Evolutionary conservation across 495 filamentous ascomycete species (phyloP).

Genomic region (Stereocaulon alpinum): DNA sequence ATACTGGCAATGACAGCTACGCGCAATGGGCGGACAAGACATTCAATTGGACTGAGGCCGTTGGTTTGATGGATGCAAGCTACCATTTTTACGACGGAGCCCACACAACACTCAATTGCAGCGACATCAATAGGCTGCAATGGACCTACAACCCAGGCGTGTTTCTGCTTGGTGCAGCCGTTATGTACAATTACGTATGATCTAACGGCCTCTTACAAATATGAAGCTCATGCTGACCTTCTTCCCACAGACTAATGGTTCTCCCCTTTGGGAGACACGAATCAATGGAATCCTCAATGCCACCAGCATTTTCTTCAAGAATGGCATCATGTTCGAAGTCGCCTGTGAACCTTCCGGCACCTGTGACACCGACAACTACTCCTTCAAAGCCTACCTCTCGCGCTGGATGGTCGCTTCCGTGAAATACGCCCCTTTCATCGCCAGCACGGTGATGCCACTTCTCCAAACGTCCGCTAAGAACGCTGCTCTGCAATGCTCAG

Average conservation of each 20-base stretch:
- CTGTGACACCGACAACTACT: slow-evolving; percentile 67
- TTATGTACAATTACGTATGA: slow-evolving; percentile 63
- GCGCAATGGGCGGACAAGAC: slow-evolving; percentile 62
- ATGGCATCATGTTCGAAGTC: slow-evolving; percentile 55
- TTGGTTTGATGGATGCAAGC: slow-evolving; percentile 51
- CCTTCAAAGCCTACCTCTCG: slow-evolving; percentile 78
- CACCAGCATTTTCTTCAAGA: slow-evolving; percentile 48
- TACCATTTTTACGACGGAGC: slow-evolving; percentile 59
- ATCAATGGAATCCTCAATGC: slow-evolving; percentile 48
- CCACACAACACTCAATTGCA: slow-evolving; percentile 44
- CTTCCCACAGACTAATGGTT: slow-evolving; percentile 42
- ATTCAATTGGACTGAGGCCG: slow-evolving; percentile 58
- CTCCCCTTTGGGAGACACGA: slow-evolving; percentile 48
- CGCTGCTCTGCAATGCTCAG: slow-evolving; percentile 61
- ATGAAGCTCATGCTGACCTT: neutral
- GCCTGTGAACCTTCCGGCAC: slow-evolving; percentile 46
- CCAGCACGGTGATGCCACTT: slow-evolving; percentile 50
- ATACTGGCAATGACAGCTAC: slow-evolving; percentile 71
- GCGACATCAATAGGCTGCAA: slow-evolving; percentile 40
- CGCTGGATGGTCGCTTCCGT: slow-evolving; percentile 69
- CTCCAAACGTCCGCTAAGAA: slow-evolving; percentile 54
- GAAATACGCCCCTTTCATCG: slow-evolving; percentile 59
- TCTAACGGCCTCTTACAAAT: neutral
- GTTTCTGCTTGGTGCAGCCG: slow-evolving; percentile 52
- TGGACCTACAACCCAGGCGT: slow-evolving; percentile 60